These are phyloP conservation scores for Epichloe brachyelytri DNA, from an alignment of 2,329 filamentous ascomycete species.

Conservation along the genomic window DNA sequence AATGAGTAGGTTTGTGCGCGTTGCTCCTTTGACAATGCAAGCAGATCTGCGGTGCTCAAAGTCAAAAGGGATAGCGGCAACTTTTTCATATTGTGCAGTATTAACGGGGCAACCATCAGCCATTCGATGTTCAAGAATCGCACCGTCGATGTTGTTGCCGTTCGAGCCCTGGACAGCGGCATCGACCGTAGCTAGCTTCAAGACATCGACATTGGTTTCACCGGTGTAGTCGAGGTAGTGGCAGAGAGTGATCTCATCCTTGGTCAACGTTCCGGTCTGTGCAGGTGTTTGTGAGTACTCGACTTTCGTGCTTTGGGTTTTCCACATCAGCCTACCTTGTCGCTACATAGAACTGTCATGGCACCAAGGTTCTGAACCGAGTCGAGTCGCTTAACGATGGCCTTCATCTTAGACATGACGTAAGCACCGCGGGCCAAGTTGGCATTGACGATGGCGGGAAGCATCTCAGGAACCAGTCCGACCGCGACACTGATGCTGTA, in stretches of 20 bases:
- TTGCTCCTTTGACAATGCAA: slow-evolving; percentile 12
- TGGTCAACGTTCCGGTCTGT: slow-evolving; percentile 17
- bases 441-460: slow-evolving; percentile 17
- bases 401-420: slow-evolving; percentile 19
- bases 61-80: slow-evolving; percentile 14
- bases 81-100: slow-evolving; percentile 12
- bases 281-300: background rate
- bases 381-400: slow-evolving; percentile 22
- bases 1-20: slow-evolving; percentile 14
- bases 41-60: slow-evolving; percentile 15
- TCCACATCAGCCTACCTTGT: slow-evolving; percentile 12
- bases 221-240: slow-evolving; percentile 12
- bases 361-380: slow-evolving; percentile 18
- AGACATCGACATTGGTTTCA: slow-evolving; percentile 8
- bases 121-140: slow-evolving; percentile 11
- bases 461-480: slow-evolving; percentile 18
- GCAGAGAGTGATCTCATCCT: slow-evolving; percentile 16
- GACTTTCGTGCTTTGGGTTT: background rate
- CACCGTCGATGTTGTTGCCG: slow-evolving; percentile 17
- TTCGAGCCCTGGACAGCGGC: slow-evolving; percentile 13
- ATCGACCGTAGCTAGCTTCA: slow-evolving; percentile 17
- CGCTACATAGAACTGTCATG: slow-evolving; percentile 18
- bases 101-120: slow-evolving; percentile 7
- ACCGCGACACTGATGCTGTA: slow-evolving; percentile 19
- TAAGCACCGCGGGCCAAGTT: slow-evolving; percentile 17